These are phyloP conservation scores for Aegle marmelos DNA, from an alignment of 345 rosid genomes.

Conservation along the genomic window DNA sequence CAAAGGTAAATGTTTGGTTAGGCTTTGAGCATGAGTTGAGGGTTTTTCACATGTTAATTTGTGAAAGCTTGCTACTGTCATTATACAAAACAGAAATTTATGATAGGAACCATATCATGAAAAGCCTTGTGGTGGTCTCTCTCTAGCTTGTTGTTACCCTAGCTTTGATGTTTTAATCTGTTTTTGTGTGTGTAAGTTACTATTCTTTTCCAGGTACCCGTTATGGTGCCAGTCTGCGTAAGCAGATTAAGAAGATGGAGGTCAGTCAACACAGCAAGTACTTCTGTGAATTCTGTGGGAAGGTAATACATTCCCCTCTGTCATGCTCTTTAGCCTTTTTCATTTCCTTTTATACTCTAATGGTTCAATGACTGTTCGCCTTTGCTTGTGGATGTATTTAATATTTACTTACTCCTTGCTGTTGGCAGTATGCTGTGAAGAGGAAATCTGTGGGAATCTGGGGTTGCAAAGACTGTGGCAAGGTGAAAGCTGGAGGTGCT, in stretches of 20 bases:
- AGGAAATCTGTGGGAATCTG: conserved; percentile 69
- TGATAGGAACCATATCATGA: neutral
- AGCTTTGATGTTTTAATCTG: neutral
- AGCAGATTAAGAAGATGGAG: conserved; percentile 85
- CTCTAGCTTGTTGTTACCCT: neutral
- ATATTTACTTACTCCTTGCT: neutral
- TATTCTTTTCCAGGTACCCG: conserved; percentile 50
- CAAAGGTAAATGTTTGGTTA: neutral
- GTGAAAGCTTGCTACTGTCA: neutral
- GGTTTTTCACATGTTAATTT: neutral
- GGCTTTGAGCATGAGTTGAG: neutral
- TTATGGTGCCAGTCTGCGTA: conserved; percentile 81
- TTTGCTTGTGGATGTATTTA: neutral
- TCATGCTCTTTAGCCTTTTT: neutral
- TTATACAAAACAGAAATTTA: neutral
- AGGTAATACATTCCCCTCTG: conserved; percentile 29
- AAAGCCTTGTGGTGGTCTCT: neutral
- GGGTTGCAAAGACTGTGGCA: conserved; percentile 70
- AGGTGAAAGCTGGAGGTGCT: conserved; percentile 67
- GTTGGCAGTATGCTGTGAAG: conserved; percentile 51
- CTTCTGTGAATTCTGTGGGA: conserved; percentile 83
- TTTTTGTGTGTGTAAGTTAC: neutral
- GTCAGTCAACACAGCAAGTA: conserved; percentile 77
- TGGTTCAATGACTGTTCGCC: neutral
- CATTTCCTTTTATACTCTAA: neutral